Percentiles rank a stretch among this genome's conserved stretches.
Conservation (phyloP, 179 eudicot species). For the Silene coronaria region DNA sequence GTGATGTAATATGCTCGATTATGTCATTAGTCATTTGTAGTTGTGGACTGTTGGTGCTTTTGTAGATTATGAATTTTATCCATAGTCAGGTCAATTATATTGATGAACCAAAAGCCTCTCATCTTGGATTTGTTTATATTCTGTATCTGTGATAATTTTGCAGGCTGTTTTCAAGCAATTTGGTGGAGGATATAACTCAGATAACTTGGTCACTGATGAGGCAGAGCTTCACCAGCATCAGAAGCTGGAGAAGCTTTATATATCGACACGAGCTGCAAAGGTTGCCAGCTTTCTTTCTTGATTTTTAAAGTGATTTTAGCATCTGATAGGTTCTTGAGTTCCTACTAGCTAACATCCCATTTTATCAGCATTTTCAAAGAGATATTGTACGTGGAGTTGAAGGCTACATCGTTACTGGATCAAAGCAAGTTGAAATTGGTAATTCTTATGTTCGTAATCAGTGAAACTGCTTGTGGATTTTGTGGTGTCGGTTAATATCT, state of each 20-base stretch:
- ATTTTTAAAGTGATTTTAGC: not conserved
- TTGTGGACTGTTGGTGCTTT: too few relatives aligned
- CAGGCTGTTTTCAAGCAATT: constrained; percentile 89
- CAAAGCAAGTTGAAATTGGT: constrained; percentile 97
- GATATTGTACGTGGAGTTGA: constrained; percentile 93
- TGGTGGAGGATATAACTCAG: constrained; percentile 79
- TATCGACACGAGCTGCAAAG: constrained; percentile 93
- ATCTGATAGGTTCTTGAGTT: not conserved
- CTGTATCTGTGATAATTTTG: not conserved
- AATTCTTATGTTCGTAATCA: constrained; percentile 14
- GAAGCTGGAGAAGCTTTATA: constrained; percentile 86
- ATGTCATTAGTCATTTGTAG: too few relatives aligned
- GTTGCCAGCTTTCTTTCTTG: constrained; percentile 28
- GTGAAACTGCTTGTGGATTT: constrained; percentile 1
- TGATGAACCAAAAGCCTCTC: not conserved
- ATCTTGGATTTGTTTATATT: not conserved
- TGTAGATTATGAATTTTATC: too few relatives aligned
- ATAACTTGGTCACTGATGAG: constrained; percentile 59
- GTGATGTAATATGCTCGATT: too few relatives aligned
- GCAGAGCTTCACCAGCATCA: constrained; percentile 76
- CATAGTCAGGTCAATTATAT: not conserved
- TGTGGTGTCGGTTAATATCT: not conserved
- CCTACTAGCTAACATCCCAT: constrained; percentile 7
- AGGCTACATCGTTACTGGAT: constrained; percentile 87
- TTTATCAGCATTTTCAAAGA: constrained; percentile 84